Conservation (phyloP, 257 asterid genomes). For the Phtheirospermum japonicum region DNA sequence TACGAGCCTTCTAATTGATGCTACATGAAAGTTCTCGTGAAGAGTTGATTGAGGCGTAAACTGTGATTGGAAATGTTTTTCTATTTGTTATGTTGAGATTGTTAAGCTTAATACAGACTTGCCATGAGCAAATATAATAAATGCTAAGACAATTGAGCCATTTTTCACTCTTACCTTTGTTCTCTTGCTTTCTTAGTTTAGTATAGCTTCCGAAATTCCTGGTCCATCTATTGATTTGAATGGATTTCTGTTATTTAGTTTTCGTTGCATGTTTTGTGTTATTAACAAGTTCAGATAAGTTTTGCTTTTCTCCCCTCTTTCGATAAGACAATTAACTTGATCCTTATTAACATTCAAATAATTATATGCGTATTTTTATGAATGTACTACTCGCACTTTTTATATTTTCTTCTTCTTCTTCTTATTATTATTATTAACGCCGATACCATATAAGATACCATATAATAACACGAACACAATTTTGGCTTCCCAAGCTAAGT, state of each 20-base stretch:
- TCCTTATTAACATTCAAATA: too few relatives aligned
- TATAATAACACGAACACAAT: too few relatives aligned
- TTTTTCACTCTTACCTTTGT: neutral
- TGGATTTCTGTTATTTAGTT: too few relatives aligned
- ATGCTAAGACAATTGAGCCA: conserved; percentile 19
- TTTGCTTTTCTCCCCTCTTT: too few relatives aligned
- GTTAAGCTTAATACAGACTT: neutral
- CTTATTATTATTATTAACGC: too few relatives aligned
- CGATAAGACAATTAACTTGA: too few relatives aligned
- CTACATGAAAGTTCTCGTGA: neutral
- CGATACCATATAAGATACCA: too few relatives aligned
- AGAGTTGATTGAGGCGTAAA: neutral
- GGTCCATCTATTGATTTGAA: neutral
- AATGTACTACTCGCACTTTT: too few relatives aligned
- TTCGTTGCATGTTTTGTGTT: neutral
- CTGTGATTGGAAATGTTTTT: conserved; percentile 4
- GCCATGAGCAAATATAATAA: conserved; percentile 21
- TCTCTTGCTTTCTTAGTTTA: neutral
- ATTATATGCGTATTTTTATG: too few relatives aligned
- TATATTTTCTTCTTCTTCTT: too few relatives aligned
- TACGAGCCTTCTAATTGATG: conserved; percentile 44
- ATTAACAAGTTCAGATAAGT: neutral
- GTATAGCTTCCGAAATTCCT: neutral
- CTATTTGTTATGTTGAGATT: conserved; percentile 17
- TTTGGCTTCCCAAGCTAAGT: too few relatives aligned